Conservation (phyloP, 2,329 filamentous ascomycete genomes). For the Xylariales sp. region DNA sequence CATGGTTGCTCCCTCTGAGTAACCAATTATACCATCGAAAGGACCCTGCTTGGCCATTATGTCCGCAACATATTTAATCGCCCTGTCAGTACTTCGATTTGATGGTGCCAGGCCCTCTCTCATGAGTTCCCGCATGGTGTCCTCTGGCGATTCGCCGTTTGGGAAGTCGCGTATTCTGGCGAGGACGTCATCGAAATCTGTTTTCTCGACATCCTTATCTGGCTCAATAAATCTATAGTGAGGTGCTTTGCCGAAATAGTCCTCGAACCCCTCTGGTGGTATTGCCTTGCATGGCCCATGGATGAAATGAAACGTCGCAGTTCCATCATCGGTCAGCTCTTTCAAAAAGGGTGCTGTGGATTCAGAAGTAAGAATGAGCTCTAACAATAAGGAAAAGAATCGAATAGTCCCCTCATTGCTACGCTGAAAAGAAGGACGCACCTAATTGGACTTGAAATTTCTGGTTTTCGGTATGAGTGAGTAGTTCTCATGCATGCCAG, state of each 20-base stretch:
- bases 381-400: no score
- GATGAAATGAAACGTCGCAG: background rate
- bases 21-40: constrained; percentile 25
- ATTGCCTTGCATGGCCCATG: background rate
- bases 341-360: no score
- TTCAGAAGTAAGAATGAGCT: no score
- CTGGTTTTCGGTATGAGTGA: no score
- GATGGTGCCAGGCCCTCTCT: background rate
- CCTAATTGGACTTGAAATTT: no score
- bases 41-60: constrained; percentile 11
- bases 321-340: background rate
- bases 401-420: no score
- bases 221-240: background rate
- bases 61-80: background rate
- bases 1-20: constrained; percentile 24
- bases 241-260: background rate
- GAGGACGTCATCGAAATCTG: background rate
- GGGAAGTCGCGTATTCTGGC: background rate
- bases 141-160: background rate
- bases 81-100: background rate
- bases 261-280: background rate
- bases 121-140: background rate
- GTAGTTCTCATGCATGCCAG: no score
- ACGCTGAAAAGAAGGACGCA: no score
- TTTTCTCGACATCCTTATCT: background rate